phyloP scores from a whole-genome alignment of 305 asterid species.

The Fraxinus velutina region DNA sequence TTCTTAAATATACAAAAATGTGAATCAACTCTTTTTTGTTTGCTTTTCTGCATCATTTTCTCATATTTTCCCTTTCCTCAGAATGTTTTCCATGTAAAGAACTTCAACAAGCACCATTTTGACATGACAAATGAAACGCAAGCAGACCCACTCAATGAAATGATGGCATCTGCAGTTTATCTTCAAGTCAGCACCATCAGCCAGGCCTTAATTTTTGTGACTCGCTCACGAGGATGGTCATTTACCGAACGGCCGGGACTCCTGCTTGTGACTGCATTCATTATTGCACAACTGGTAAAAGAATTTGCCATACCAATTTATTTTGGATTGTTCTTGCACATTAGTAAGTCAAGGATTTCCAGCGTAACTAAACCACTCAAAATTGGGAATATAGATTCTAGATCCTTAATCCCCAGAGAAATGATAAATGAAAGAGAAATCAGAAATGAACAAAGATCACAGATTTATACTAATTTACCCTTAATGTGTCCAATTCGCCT shows the following conservation, averaged over 20 bases:
- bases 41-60: background rate
- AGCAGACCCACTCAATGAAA: slow-evolving; percentile 28
- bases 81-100: slow-evolving; percentile 28
- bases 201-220: slow-evolving; percentile 55
- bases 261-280: slow-evolving; percentile 46
- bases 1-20: background rate
- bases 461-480: background rate
- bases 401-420: background rate
- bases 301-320: background rate
- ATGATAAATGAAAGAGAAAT: background rate
- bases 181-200: slow-evolving; percentile 67
- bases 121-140: slow-evolving; percentile 24
- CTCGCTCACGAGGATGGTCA: slow-evolving; percentile 54
- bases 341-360: background rate
- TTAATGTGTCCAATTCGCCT: background rate
- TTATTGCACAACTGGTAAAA: slow-evolving; percentile 52
- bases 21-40: background rate
- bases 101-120: slow-evolving; percentile 30
- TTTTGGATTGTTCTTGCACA: background rate
- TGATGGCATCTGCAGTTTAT: slow-evolving; percentile 50
- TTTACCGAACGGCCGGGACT: slow-evolving; percentile 53
- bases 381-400: background rate
- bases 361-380: background rate
- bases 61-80: slow-evolving; percentile 10
- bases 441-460: background rate